Percentiles rank a stretch among this genome's conserved stretches.
Evolutionary conservation across 2,329 filamentous ascomycete genomes (phyloP).

Genomic region (Didymella keratinophila): DNA sequence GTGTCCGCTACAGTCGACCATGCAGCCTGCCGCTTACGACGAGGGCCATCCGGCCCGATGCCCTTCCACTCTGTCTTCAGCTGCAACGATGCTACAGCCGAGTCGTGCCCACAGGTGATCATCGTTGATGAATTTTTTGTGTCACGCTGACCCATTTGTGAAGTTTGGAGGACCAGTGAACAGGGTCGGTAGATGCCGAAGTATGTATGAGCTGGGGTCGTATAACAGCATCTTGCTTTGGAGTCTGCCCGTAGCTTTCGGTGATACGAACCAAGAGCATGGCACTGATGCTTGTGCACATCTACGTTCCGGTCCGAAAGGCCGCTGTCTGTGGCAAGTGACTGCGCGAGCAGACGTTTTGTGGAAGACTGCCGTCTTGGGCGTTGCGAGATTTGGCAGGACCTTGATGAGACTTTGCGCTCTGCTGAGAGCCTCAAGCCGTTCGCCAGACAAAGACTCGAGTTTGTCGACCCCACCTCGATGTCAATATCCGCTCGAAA

Average conservation of each 20-base stretch:
- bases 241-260: constrained; percentile 1
- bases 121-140: not conserved
- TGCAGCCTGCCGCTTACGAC: not conserved
- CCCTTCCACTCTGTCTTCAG: constrained; percentile 1
- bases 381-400: not conserved
- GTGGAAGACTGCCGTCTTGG: too few species aligned
- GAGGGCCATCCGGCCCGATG: constrained; percentile 4
- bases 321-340: not conserved
- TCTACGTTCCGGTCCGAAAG: not conserved
- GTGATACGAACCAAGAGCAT: constrained; percentile 1
- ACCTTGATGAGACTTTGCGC: not conserved
- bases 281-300: constrained; percentile 10
- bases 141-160: not conserved
- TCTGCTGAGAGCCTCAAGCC: not conserved
- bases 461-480: not conserved
- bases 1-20: not conserved
- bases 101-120: not conserved
- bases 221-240: not conserved
- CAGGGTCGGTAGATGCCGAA: constrained; percentile 7
- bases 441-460: not conserved
- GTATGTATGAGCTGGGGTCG: not conserved
- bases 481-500: not conserved
- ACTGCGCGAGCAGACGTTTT: not conserved
- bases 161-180: not conserved
- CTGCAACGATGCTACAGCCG: not conserved